A percentile compares a stretch with the other conserved stretches of the same genome.
These are phyloP conservation scores for Trichoderma harzianum DNA, from an alignment of 2,329 filamentous ascomycete species.

Conservation along the genomic window DNA sequence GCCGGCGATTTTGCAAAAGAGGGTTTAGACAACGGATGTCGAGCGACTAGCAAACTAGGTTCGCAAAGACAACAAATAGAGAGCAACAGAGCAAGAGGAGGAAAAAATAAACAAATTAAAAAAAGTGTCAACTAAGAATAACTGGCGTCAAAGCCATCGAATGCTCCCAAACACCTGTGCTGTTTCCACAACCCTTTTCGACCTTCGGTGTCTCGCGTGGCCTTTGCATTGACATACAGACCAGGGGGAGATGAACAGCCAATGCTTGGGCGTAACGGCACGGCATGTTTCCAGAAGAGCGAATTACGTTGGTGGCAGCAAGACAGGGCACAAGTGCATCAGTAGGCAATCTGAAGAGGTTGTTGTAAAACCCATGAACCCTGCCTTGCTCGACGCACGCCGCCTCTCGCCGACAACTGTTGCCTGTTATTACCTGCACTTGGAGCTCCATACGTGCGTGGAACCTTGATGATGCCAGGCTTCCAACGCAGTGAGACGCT, in stretches of 20 bases:
- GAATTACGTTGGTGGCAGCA: constrained; percentile 8
- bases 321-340: constrained; percentile 8
- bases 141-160: not conserved
- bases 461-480: not conserved
- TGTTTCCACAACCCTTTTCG: not conserved
- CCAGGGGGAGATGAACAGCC: constrained; percentile 15
- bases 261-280: constrained; percentile 3
- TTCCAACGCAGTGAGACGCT: constrained; percentile 1
- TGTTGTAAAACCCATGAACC: constrained; percentile 8
- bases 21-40: not conserved
- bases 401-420: not conserved
- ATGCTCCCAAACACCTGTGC: not conserved
- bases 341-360: constrained; percentile 9
- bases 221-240: constrained; percentile 9
- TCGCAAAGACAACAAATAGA: not conserved
- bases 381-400: constrained; percentile 4
- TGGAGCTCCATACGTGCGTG: not conserved
- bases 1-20: not conserved
- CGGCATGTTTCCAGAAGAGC: constrained; percentile 17
- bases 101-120: not conserved
- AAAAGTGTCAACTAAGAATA: not conserved
- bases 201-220: constrained; percentile 16
- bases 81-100: not conserved
- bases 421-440: not conserved
- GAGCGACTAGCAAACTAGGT: not conserved